phyloP scores from a whole-genome alignment of 768 basidiomycete species.

The Porpolomopsis calyptriformis region DNA sequence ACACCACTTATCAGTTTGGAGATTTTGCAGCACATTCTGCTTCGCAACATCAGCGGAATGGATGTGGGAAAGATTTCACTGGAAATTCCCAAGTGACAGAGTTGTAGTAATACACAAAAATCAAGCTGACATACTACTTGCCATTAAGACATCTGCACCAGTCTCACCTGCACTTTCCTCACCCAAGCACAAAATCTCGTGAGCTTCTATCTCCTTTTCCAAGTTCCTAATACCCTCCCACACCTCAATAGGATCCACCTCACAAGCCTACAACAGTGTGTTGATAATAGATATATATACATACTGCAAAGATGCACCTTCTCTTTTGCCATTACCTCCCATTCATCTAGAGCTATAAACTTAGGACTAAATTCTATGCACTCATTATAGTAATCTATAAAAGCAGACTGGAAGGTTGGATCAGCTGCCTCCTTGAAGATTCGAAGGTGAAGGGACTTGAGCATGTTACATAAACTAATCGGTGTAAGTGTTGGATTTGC shows the following conservation, averaged over 20 bases:
- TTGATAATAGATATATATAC: neutral
- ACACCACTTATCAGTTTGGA: no score
- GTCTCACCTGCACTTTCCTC: neutral
- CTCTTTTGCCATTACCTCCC: neutral
- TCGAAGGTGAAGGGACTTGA: no score
- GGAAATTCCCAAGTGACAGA: neutral
- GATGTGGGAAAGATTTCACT: neutral
- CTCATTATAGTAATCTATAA: no score
- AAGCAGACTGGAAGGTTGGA: no score
- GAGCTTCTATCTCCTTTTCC: conserved; percentile 13
- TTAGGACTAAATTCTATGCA: conserved; percentile 6
- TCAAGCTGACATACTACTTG: neutral
- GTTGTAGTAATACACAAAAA: neutral
- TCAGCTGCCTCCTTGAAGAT: no score
- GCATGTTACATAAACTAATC: no score
- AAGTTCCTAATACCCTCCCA: conserved; percentile 10
- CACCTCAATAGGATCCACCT: conserved; percentile 4
- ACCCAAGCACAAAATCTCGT: conserved; percentile 9
- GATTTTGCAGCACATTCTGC: neutral
- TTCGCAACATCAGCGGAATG: neutral
- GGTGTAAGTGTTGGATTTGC: no score
- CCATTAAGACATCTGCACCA: neutral
- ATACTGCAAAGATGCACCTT: conserved; percentile 13
- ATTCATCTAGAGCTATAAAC: conserved; percentile 5
- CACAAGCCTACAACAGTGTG: neutral